phyloP scores from a whole-genome alignment of 345 rosid genomes.

The Psidium friedrichsthalianum region DNA sequence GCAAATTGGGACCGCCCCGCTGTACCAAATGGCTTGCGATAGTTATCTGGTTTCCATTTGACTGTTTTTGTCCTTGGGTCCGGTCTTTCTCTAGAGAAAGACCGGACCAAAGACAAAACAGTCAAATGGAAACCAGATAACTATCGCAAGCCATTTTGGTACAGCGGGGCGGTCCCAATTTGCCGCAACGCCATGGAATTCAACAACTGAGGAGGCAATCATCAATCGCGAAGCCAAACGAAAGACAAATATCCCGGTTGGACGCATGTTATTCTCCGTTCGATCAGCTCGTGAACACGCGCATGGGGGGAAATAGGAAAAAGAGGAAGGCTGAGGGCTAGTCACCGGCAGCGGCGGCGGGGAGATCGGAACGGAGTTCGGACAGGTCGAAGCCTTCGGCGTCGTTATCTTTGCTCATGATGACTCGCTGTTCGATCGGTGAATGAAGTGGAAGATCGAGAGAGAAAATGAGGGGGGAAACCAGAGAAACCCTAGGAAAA shows the following conservation, averaged over 20 bases:
- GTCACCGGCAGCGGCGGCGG: constrained; percentile 11
- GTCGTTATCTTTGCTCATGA: background rate
- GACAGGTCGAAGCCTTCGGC: background rate
- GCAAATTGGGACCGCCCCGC: background rate
- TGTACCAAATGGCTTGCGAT: background rate
- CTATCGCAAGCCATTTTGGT: background rate
- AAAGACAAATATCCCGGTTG: background rate
- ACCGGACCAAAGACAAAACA: background rate
- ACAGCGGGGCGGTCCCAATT: background rate
- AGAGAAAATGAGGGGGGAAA: too few relatives aligned
- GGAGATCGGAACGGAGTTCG: background rate
- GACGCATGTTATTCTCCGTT: background rate
- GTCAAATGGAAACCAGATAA: background rate
- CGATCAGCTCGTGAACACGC: background rate
- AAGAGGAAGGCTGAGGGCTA: background rate
- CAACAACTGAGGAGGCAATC: background rate
- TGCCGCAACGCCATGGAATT: background rate
- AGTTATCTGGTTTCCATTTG: background rate
- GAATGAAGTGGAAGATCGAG: too few relatives aligned
- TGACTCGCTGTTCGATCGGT: background rate
- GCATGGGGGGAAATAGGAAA: background rate
- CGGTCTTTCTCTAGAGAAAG: background rate
- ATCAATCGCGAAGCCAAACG: background rate
- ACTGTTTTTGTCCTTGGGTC: background rate
- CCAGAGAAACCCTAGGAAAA: too few relatives aligned